A percentile compares a stretch with the other conserved stretches of the same genome.
phyloP scores from a whole-genome alignment of 2,329 filamentous ascomycete species.

The Colletotrichum filicis region DNA sequence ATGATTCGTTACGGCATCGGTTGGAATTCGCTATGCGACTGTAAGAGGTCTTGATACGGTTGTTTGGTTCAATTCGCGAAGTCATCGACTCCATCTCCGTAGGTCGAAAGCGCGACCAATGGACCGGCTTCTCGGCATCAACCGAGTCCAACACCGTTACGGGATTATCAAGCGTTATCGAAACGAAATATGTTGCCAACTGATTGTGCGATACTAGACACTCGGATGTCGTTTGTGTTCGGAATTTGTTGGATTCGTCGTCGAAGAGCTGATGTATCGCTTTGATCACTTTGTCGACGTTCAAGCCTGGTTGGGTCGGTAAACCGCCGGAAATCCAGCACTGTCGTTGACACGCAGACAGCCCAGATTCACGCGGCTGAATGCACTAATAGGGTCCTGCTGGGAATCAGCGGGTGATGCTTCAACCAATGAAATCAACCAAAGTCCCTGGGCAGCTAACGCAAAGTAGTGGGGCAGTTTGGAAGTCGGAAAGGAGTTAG shows the following conservation, averaged over 20 bases:
- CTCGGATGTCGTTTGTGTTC: not conserved
- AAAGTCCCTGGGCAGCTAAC: slow-evolving; percentile 30
- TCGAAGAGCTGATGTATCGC: not conserved
- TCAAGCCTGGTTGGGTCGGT: slow-evolving; percentile 12
- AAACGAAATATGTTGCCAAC: not conserved
- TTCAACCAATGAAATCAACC: slow-evolving; percentile 4
- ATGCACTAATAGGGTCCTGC: slow-evolving; percentile 28
- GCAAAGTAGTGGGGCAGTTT: slow-evolving; percentile 15
- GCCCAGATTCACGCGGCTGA: slow-evolving; percentile 21
- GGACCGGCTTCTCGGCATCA: slow-evolving; percentile 30
- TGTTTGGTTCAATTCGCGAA: slow-evolving; percentile 28
- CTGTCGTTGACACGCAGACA: slow-evolving; percentile 6
- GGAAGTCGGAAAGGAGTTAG: slow-evolving; percentile 19
- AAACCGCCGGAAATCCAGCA: slow-evolving; percentile 25
- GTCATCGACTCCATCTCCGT: slow-evolving; percentile 52
- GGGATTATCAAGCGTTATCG: not conserved
- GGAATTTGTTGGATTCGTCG: not conserved
- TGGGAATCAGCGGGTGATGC: slow-evolving; percentile 3
- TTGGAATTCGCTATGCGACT: slow-evolving; percentile 12
- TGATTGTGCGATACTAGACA: not conserved
- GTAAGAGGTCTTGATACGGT: slow-evolving; percentile 12
- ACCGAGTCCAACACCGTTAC: slow-evolving; percentile 26
- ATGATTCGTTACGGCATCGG: slow-evolving; percentile 7
- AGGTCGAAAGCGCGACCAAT: slow-evolving; percentile 36
- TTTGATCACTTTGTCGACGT: not conserved